Base-by-base conservation (phyloP, 1,139 yeast genomes). In the Magnusiomyces tetraspermus region DNA sequence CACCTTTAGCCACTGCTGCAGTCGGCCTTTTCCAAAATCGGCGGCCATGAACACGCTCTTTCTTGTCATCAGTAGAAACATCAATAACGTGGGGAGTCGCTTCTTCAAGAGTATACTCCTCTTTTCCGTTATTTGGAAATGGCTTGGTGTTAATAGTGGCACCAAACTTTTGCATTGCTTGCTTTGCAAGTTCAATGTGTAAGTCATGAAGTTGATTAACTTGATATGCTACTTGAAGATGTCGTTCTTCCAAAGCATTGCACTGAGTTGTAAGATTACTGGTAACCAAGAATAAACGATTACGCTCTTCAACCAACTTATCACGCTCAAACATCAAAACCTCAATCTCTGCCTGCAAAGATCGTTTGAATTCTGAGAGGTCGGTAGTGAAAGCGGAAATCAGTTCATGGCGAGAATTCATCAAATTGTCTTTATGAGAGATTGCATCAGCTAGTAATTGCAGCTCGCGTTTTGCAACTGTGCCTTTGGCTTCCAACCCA, bases 11-110 rank as follows among this genome's bases (percentile, higher is more conserved):
- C 11, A 68, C 65, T 1, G 66, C 70, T 3, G 67, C 67, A 8
- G 71, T 70, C 6, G 70, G 68, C 1, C 71, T 62, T 50, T 64
- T 66, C 72, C 72, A 68, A 55, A 68, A 69, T 54, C 66, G 57
- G 19, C 67, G 58, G 0, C 62, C 62, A 38, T 57, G 57, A 44
- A 59, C 61, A 10, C 58, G 55, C 36, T 59, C 61, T 46, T 62
- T 61, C 21, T 58, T 50, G 2, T 59, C 56, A 36, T 60, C 63
- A 10, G 40, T 36, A 13, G 57, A 59, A 11, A 56, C 62, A 47
- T 66, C 70, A 8, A 65, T 59, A 15, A 66, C 60, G 1, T 69
- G 65, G n/a, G 65, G 69, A 58, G 63, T 52, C 23, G 63, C 68
- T 8, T 65, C 68, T 24, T 51, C 48, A 11, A 26, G 17, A n/a